Conservation (phyloP, 805 yeast species). For the Saturnispora zaruensis region DNA sequence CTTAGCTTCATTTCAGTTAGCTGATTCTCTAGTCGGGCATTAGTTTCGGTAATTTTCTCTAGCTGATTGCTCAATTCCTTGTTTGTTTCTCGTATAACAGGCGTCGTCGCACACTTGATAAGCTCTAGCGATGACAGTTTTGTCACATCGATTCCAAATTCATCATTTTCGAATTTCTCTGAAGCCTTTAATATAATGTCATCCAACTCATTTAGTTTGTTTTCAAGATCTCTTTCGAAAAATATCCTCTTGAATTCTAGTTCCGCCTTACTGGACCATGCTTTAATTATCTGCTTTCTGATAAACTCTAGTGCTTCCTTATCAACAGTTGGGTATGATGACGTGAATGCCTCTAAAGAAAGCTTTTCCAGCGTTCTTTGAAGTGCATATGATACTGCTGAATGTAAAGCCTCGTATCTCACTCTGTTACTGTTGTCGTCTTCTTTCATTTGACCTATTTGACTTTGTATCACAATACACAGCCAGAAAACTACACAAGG, state of each 20-base stretch:
- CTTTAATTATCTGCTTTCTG: constrained; percentile 36
- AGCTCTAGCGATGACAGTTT: constrained; percentile 16
- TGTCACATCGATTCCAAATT: constrained; percentile 12
- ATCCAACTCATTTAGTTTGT: constrained; percentile 39
- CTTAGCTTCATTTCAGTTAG: constrained; percentile 10
- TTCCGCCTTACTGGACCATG: constrained; percentile 35
- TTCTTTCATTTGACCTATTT: neutral
- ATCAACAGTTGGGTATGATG: constrained; percentile 43
- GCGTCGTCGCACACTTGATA: constrained; percentile 13
- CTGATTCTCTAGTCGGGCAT: constrained; percentile 9
- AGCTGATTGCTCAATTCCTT: constrained; percentile 6
- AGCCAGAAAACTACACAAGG: neutral
- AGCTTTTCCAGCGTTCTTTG: constrained; percentile 38
- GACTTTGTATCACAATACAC: neutral
- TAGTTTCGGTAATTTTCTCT: neutral
- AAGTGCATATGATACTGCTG: constrained; percentile 30
- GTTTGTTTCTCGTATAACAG: constrained; percentile 11
- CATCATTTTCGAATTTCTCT: constrained; percentile 11
- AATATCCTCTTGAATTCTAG: constrained; percentile 41
- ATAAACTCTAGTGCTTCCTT: constrained; percentile 34
- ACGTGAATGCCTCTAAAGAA: constrained; percentile 33
- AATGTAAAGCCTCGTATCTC: constrained; percentile 27
- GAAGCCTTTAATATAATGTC: constrained; percentile 36
- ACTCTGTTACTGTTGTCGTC: neutral
- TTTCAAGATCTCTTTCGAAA: constrained; percentile 35